Evolutionary conservation across 192 early-diverging fungal species (phyloP).

Genomic region (Linnemannia elongata): DNA sequence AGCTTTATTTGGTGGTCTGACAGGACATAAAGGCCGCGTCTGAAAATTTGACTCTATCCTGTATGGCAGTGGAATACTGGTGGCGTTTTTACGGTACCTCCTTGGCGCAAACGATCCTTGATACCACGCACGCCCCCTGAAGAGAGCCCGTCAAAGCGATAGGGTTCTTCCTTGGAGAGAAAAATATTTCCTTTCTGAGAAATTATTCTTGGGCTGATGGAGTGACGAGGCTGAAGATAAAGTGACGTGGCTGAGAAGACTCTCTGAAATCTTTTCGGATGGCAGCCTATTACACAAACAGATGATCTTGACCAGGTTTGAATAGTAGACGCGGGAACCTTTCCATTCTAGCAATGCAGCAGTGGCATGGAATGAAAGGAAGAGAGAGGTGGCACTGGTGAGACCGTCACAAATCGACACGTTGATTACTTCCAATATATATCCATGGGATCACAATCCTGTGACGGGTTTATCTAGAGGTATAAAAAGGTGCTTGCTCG

Average conservation of each 20-base stretch:
- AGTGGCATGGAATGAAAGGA: background rate
- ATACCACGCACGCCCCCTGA: background rate
- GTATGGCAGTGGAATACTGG: background rate
- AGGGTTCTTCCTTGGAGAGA: background rate
- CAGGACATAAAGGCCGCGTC: background rate
- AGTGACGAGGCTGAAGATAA: background rate
- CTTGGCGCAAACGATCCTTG: background rate
- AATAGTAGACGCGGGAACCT: background rate
- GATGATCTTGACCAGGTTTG: background rate
- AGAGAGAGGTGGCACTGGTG: background rate
- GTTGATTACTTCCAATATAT: background rate
- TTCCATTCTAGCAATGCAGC: background rate
- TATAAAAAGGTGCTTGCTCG: conserved; percentile 1
- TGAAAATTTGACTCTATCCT: background rate
- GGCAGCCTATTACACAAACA: background rate
- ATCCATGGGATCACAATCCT: background rate
- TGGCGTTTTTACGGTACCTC: background rate
- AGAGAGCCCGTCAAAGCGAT: background rate
- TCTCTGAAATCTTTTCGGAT: background rate
- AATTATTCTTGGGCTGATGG: background rate
- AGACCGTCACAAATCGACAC: background rate
- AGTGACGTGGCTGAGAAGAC: no score
- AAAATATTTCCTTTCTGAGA: background rate
- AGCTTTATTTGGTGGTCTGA: background rate
- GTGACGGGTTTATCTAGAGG: background rate